Percentiles rank a stretch among this genome's conserved stretches.
Conservation (phyloP, 1,284 basidiomycete species). For the Fistulina hepatica region DNA sequence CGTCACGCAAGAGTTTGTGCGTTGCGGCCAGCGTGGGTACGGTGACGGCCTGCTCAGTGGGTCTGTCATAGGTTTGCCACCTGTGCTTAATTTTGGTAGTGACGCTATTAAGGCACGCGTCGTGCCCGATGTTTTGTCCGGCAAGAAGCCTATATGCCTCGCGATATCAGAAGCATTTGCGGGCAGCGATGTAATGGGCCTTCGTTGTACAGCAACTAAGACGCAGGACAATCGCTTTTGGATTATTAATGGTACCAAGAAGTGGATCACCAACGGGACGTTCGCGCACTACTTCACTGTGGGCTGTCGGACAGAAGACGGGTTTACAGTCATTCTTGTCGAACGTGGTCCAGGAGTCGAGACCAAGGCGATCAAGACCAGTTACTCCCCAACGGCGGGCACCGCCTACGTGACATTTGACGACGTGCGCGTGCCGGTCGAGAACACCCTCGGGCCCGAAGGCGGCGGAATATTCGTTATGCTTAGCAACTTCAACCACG, state of each 20-base stretch:
- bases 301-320: conserved; percentile 51
- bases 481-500: conserved; percentile 27
- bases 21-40: conserved; percentile 73
- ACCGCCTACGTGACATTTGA: conserved; percentile 85
- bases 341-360: conserved; percentile 60
- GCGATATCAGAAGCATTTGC: conserved; percentile 89
- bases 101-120: conserved; percentile 71
- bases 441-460: conserved; percentile 78
- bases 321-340: conserved; percentile 73
- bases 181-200: conserved; percentile 82
- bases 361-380: conserved; percentile 72
- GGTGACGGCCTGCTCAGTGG: conserved; percentile 50
- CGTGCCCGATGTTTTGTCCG: conserved; percentile 75
- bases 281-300: conserved; percentile 47
- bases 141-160: conserved; percentile 74
- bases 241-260: conserved; percentile 73
- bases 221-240: conserved; percentile 71
- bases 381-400: conserved; percentile 65
- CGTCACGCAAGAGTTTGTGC: conserved; percentile 75
- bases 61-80: conserved; percentile 75
- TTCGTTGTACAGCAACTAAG: conserved; percentile 71
- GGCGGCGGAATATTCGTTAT: conserved; percentile 76
- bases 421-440: conserved; percentile 78
- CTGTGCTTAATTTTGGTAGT: conserved; percentile 78
- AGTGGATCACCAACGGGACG: conserved; percentile 64